phyloP scores from a whole-genome alignment of 1,284 basidiomycete genomes.

The Kalmanozyma brasiliensis region DNA sequence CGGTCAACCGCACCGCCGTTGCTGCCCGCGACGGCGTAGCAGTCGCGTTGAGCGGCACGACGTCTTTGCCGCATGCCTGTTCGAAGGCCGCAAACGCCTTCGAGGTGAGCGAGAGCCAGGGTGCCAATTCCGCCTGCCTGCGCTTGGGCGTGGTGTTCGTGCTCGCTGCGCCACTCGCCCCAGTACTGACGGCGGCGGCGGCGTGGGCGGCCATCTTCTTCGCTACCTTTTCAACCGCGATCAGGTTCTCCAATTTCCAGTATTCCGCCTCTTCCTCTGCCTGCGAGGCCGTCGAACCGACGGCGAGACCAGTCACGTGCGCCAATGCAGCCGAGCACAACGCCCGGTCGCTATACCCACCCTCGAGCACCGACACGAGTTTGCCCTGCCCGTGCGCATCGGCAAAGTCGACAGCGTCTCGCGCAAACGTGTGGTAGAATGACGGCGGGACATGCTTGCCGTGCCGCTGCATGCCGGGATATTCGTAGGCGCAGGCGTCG shows the following conservation, averaged over 20 bases:
- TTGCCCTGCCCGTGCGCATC: conserved; percentile 77
- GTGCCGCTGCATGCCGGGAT: conserved; percentile 90
- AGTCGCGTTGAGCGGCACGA: conserved; percentile 17
- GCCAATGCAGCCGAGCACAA: conserved; percentile 75
- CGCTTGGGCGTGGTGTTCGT: conserved; percentile 40
- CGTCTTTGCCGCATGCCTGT: conserved; percentile 45
- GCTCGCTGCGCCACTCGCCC: conserved; percentile 3
- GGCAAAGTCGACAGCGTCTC: conserved; percentile 78
- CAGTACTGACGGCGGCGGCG: conserved; percentile 6
- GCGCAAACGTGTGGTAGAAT: conserved; percentile 87
- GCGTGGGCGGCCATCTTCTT: conserved; percentile 53
- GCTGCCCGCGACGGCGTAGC: conserved; percentile 4
- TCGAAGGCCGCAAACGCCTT: conserved; percentile 56
- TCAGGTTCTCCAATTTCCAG: conserved; percentile 53
- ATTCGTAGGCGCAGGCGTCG: conserved; percentile 92
- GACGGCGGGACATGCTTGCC: conserved; percentile 85
- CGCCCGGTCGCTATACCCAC: conserved; percentile 87
- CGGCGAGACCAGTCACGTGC: conserved; percentile 52
- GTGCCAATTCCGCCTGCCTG: conserved; percentile 35
- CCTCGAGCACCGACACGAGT: conserved; percentile 88
- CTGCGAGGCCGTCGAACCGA: no score
- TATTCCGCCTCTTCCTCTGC: conserved; percentile 18
- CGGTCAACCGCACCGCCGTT: conserved; percentile 2
- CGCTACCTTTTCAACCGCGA: conserved; percentile 54
- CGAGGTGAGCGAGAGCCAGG: conserved; percentile 49